A percentile compares a stretch with the other conserved stretches of the same genome.
These are phyloP conservation scores for Ophiostoma himal-ulmi DNA, from an alignment of 2,329 filamentous ascomycete species.

Conservation along the genomic window DNA sequence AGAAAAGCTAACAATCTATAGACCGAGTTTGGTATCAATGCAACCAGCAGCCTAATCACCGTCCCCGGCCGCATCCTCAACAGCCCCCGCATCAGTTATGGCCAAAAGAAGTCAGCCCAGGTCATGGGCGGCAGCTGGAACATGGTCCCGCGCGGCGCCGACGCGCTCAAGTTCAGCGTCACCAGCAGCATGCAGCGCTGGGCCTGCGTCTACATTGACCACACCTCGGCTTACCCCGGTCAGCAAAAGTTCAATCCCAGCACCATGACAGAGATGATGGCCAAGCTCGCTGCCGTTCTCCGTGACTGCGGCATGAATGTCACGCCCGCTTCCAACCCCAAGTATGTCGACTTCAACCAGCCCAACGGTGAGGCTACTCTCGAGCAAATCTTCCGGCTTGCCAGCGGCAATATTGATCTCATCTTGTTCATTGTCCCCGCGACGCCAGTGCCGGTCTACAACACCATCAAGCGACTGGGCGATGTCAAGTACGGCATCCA, in stretches of 20 bases:
- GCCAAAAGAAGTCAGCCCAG: slow-evolving; percentile 28
- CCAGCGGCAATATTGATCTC: slow-evolving; percentile 29
- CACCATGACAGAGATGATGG: neutral
- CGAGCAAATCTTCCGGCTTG: slow-evolving; percentile 3
- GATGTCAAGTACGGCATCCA: slow-evolving; percentile 53
- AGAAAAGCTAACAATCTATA: neutral
- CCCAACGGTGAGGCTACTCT: slow-evolving; percentile 19
- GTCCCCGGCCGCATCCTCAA: slow-evolving; percentile 56
- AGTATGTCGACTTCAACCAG: neutral
- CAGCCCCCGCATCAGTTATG: slow-evolving; percentile 44
- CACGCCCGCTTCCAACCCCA: neutral
- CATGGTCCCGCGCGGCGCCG: slow-evolving; percentile 36
- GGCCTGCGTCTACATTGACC: slow-evolving; percentile 33
- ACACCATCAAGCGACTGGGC: slow-evolving; percentile 51
- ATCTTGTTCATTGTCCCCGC: slow-evolving; percentile 46
- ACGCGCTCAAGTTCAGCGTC: slow-evolving; percentile 41
- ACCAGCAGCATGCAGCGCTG: slow-evolving; percentile 38
- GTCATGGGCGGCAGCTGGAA: slow-evolving; percentile 51
- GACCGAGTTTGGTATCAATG: slow-evolving; percentile 46
- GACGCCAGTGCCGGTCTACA: slow-evolving; percentile 44
- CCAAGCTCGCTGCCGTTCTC: slow-evolving; percentile 18
- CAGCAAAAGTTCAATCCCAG: neutral
- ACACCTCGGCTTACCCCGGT: slow-evolving; percentile 20
- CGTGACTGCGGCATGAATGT: slow-evolving; percentile 23
- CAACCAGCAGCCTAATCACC: slow-evolving; percentile 47